phyloP scores from a whole-genome alignment of 2,329 filamentous ascomycete genomes.

The Claviceps monticola region DNA sequence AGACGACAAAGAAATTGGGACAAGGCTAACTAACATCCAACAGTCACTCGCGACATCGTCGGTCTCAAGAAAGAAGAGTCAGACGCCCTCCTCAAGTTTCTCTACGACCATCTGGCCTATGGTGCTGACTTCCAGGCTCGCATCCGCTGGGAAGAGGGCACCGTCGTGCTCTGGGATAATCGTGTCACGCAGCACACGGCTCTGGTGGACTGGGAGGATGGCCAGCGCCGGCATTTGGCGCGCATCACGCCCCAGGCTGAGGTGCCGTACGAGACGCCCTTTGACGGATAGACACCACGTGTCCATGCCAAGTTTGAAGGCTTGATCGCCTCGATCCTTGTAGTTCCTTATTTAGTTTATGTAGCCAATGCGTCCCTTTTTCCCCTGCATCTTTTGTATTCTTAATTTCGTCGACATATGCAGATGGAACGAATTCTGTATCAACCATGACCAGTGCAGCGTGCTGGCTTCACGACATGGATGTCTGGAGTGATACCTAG shows the following conservation, averaged over 20 bases:
- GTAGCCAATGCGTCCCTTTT: too few species aligned
- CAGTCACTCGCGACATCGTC: conserved; percentile 67
- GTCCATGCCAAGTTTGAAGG: not conserved
- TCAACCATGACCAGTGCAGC: too few species aligned
- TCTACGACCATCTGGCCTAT: conserved; percentile 40
- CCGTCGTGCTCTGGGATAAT: conserved; percentile 81
- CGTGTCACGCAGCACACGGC: conserved; percentile 67
- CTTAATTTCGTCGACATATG: too few species aligned
- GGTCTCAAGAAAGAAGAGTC: conserved; percentile 81
- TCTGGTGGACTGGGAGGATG: conserved; percentile 68
- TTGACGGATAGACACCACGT: conserved; percentile 5
- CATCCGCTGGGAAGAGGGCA: conserved; percentile 66
- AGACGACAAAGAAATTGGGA: not conserved
- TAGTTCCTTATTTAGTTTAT: too few species aligned
- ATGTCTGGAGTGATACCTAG: too few species aligned
- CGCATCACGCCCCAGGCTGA: conserved; percentile 77
- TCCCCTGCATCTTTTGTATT: too few species aligned
- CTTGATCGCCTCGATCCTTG: too few species aligned
- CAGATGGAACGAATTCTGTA: too few species aligned
- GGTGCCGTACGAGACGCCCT: conserved; percentile 56
- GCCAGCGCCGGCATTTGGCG: conserved; percentile 64
- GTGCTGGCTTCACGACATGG: too few species aligned
- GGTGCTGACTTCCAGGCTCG: conserved; percentile 56
- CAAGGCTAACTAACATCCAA: not conserved
- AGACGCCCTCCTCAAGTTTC: conserved; percentile 58